Conservation (phyloP, 202 grass and related monocot species). For the Dendrocalamus latiflorus region DNA sequence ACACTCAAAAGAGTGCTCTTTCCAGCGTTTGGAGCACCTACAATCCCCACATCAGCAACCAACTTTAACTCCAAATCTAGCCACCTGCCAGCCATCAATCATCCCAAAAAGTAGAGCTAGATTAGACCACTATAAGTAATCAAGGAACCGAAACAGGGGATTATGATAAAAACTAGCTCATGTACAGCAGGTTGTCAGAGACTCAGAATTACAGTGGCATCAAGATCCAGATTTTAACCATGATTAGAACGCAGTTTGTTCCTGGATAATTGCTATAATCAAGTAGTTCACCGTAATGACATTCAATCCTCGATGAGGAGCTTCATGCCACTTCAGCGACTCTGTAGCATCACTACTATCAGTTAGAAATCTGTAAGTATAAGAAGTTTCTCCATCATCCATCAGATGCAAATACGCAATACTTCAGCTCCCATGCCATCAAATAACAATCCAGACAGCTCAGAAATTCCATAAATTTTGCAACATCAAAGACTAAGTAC, state of each 20-base stretch:
- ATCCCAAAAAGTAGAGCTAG: not conserved
- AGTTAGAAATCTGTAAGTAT: not conserved
- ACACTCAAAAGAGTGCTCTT: slow-evolving; percentile 93
- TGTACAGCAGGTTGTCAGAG: too few relatives aligned
- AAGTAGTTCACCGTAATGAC: not conserved
- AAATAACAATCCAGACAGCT: not conserved
- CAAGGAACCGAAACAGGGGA: too few relatives aligned
- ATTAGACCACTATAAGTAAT: too few relatives aligned
- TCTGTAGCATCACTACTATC: not conserved
- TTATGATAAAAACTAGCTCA: too few relatives aligned
- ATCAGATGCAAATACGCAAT: not conserved
- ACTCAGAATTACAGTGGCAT: not conserved
- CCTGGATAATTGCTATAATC: not conserved
- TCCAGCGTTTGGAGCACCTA: slow-evolving; percentile 95
- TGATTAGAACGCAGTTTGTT: not conserved
- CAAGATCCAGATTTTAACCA: not conserved
- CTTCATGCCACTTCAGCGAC: not conserved
- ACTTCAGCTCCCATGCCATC: not conserved
- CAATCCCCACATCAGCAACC: slow-evolving; percentile 93
- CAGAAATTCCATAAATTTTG: not conserved
- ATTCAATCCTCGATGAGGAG: not conserved
- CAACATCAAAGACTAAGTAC: not conserved
- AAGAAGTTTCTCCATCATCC: not conserved
- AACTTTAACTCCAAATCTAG: slow-evolving; percentile 93
- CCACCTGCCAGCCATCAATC: slow-evolving; percentile 55